phyloP scores from a whole-genome alignment of 78 protist genomes.

The Dictyostelium firmibasis region DNA sequence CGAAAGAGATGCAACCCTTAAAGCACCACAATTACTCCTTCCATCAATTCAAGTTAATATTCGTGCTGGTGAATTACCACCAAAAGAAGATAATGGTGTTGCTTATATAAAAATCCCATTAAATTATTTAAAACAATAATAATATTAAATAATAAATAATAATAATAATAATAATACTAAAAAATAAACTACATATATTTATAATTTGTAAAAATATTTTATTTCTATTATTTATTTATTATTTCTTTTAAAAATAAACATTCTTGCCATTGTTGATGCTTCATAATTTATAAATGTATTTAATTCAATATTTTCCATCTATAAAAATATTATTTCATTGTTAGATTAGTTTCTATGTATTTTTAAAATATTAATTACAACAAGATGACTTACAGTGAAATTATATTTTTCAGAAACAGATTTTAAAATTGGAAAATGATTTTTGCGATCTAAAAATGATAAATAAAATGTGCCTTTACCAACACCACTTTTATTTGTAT shows the following conservation, averaged over 20 bases:
- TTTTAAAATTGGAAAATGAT: conserved; percentile 54
- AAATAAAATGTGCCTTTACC: conserved; percentile 19
- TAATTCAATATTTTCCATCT: conserved; percentile 9
- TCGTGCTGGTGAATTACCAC: conserved; percentile 82
- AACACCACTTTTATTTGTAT: background rate
- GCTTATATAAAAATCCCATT: conserved; percentile 73
- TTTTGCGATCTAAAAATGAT: conserved; percentile 60
- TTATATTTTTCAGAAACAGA: conserved; percentile 30
- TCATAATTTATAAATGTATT: background rate
- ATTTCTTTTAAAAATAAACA: conserved; percentile 52
- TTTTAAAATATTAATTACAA: background rate
- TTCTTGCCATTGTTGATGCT: conserved; percentile 20
- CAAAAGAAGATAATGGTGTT: conserved; percentile 74
- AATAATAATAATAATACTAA: too few species aligned
- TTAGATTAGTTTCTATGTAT: too few species aligned
- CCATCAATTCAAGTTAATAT: conserved; percentile 85
- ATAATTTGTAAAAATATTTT: too few species aligned
- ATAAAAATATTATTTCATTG: background rate
- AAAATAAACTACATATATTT: too few species aligned
- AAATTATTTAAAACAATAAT: conserved; percentile 58
- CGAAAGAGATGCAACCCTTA: conserved; percentile 74
- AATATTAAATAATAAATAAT: too few species aligned
- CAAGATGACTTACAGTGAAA: background rate
- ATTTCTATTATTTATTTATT: background rate
- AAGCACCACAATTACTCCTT: conserved; percentile 63